Base-by-base conservation (phyloP, 139 green algal genomes). In the Asterochloris erici region DNA sequence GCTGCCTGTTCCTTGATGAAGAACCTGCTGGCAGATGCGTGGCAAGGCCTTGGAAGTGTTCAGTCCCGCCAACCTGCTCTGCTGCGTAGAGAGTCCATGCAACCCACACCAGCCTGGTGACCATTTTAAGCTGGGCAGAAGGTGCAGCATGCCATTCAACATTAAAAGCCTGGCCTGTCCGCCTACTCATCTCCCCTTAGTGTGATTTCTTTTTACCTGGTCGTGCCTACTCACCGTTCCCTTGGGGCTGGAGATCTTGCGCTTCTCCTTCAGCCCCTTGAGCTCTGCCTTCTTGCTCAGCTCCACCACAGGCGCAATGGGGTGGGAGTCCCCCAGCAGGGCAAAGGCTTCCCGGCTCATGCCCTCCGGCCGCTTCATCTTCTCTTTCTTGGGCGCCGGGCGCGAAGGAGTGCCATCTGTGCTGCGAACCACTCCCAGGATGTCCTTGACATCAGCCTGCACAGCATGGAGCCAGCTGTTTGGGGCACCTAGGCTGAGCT, bases 281-380 rank as follows among this genome's bases (percentile, higher is more conserved):
- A 86, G 76, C 12, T 83, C 84, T 17, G 81, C 78, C 82, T 90
- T 89, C 81, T 91, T 91, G 11, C 79, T 68, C 26, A 93, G 69
- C 14, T 90, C 91, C 1, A 85, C 88, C 29, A 90, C 82, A 10
- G 93, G 91, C 9, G 94, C 90, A 63, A 98, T 92, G 19, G 95
- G 95, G 80, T 98, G 95, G 38, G 88, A 91, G 61, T 85, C 87
- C 27, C 92, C 93, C 29, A 98, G 83, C 77, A 98, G 84, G 14
- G 93, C 94, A 84, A 97, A 98, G 0, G 95, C 95, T 82, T 98
- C 95, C 10, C 95, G 86, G 83, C 88, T 94, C 86, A 93, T 94
- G 71, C 92, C 92, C 71, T 69, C 78, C 26, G 81, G 74, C 47
- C 78, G 68, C 69, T 82, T 70, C 29, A 77, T 75, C n/a, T 83